phyloP scores from a whole-genome alignment of 768 basidiomycete genomes.

The Mycena venus region DNA sequence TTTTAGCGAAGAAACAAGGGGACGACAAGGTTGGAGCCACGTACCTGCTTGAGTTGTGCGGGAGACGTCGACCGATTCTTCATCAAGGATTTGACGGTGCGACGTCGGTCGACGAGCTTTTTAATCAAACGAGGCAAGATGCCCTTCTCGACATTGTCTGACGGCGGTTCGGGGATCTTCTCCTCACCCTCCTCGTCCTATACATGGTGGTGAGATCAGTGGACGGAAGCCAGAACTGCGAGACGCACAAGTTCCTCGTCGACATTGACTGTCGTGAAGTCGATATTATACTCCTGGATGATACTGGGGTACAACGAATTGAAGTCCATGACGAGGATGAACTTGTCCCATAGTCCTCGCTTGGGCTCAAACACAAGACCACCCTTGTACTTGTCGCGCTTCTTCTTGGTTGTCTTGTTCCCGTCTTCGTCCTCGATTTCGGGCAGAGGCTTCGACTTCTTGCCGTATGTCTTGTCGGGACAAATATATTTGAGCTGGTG shows the following conservation, averaged over 20 bases:
- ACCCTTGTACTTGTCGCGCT: conserved; percentile 97
- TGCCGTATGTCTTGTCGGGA: conserved; percentile 93
- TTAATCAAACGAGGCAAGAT: conserved; percentile 98
- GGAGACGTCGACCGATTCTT: conserved; percentile 83
- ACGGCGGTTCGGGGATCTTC: conserved; percentile 90
- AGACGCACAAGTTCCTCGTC: conserved; percentile 60
- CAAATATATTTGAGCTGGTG: conserved; percentile 96
- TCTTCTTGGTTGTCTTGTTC: conserved; percentile 72
- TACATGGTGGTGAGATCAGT: conserved; percentile 9
- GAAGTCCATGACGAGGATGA: conserved; percentile 99
- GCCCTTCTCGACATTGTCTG: conserved; percentile 78
- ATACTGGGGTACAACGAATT: conserved; percentile 99
- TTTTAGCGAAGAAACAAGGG: background rate
- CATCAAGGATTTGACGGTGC: conserved; percentile 94
- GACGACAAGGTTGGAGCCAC: conserved; percentile 24
- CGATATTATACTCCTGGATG: conserved; percentile 99
- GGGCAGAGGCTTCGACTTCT: conserved; percentile 70
- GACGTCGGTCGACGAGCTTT: conserved; percentile 91
- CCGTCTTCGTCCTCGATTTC: conserved; percentile 71
- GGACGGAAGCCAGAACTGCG: background rate
- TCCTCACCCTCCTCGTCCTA: conserved; percentile 71
- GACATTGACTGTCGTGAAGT: conserved; percentile 95
- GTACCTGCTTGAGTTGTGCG: conserved; percentile 89
- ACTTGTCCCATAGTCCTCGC: conserved; percentile 96
- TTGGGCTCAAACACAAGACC: conserved; percentile 98